Conservation (phyloP, 192 early-diverging fungal genomes). For the Coemansia sp. region DNA sequence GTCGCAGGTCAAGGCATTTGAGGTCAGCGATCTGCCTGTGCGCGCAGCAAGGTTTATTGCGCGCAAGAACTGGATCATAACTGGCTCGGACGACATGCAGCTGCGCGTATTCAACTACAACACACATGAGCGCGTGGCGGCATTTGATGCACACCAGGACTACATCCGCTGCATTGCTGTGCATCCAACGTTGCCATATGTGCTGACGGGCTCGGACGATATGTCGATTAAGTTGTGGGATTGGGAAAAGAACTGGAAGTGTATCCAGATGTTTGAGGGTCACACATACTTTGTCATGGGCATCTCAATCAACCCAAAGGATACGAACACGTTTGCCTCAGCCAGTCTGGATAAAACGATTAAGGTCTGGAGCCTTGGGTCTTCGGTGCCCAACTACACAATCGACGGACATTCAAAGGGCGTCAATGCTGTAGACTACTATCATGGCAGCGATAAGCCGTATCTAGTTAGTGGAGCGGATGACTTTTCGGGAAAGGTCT, state of each 20-base stretch:
- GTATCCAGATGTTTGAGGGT: slow-evolving; percentile 94
- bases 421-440: slow-evolving; percentile 98
- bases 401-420: slow-evolving; percentile 97
- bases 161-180: slow-evolving; percentile 96
- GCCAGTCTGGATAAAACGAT: slow-evolving; percentile 94
- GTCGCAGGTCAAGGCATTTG: slow-evolving; percentile 94
- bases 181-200: slow-evolving; percentile 91
- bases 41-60: slow-evolving; percentile 97
- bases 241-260: slow-evolving; percentile 99
- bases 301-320: slow-evolving; percentile 97
- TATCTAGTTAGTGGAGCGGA: slow-evolving; percentile 95
- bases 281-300: slow-evolving; percentile 98
- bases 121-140: slow-evolving; percentile 94
- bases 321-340: slow-evolving; percentile 97
- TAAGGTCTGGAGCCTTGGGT: slow-evolving; percentile 97
- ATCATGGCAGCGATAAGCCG: slow-evolving; percentile 96
- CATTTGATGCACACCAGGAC: slow-evolving; percentile 95
- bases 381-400: slow-evolving; percentile 91
- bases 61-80: slow-evolving; percentile 94
- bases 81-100: slow-evolving; percentile 97
- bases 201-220: slow-evolving; percentile 95
- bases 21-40: slow-evolving; percentile 92
- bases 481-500: slow-evolving; percentile 92
- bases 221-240: slow-evolving; percentile 98
- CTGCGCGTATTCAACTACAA: slow-evolving; percentile 99